These are phyloP conservation scores for Scutellaria minor DNA, from an alignment of 257 asterid species.

Conservation along the genomic window DNA sequence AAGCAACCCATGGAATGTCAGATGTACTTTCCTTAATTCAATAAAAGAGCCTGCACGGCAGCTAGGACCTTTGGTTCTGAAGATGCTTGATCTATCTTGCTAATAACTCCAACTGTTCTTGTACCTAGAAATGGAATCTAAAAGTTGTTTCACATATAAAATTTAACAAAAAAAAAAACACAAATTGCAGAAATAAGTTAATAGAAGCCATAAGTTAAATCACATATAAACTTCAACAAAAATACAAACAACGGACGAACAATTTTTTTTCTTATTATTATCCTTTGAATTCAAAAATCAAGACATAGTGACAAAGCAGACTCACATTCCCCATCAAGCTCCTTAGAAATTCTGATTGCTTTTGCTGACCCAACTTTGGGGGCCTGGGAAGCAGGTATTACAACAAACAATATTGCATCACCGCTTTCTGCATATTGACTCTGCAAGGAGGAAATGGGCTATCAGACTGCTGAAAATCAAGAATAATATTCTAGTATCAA, in stretches of 20 bases:
- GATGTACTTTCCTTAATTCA: constrained; percentile 88
- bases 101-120: constrained; percentile 91
- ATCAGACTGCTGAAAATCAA: constrained; percentile 35
- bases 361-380: constrained; percentile 92
- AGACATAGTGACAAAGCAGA: constrained; percentile 34
- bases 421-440: constrained; percentile 83
- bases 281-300: constrained; percentile 25
- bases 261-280: not conserved
- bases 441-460: constrained; percentile 46
- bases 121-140: constrained; percentile 61
- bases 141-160: constrained; percentile 17
- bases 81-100: constrained; percentile 90
- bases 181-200: constrained; percentile 50
- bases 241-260: constrained; percentile 12
- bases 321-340: constrained; percentile 95
- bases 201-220: constrained; percentile 30
- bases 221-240: not conserved
- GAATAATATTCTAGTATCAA: not conserved
- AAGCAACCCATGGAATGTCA: constrained; percentile 98
- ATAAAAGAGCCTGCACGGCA: constrained; percentile 94
- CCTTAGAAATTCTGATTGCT: constrained; percentile 93
- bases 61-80: constrained; percentile 89
- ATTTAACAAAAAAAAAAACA: constrained; percentile 29
- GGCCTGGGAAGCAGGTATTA: constrained; percentile 93
- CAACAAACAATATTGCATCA: constrained; percentile 89